These are phyloP conservation scores for Oryza meridionalis DNA, from an alignment of 176 grass and related monocot species.

Conservation along the genomic window DNA sequence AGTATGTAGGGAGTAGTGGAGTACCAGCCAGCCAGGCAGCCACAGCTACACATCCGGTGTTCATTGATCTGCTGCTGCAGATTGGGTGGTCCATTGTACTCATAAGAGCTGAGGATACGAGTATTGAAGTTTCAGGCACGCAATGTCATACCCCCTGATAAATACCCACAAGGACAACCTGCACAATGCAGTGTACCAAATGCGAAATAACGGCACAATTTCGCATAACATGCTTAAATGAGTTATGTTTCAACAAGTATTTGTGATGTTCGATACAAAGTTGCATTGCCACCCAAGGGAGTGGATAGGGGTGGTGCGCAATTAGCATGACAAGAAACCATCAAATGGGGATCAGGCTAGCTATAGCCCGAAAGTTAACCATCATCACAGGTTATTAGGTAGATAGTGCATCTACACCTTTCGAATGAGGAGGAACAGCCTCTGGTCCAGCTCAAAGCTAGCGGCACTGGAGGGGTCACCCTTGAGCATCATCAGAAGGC, in stretches of 20 bases:
- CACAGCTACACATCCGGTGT: conserved; percentile 25
- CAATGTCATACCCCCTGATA: background rate
- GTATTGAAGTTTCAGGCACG: background rate
- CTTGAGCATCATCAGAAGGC: conserved; percentile 62
- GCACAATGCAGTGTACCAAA: background rate
- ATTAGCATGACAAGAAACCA: background rate
- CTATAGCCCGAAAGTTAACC: background rate
- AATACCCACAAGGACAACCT: background rate
- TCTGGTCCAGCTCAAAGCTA: conserved; percentile 63
- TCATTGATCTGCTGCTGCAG: conserved; percentile 31
- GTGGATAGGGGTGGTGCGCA: background rate
- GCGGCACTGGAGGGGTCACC: conserved; percentile 46
- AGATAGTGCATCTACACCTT: conserved; percentile 39
- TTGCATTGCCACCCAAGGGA: background rate
- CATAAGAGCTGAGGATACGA: background rate
- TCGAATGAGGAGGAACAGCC: conserved; percentile 62
- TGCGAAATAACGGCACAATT: background rate
- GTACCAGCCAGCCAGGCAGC: background rate
- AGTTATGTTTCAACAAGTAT: background rate
- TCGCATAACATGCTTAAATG: background rate
- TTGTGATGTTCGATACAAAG: background rate
- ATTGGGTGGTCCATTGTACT: conserved; percentile 41
- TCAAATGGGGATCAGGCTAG: background rate
- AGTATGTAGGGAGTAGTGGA: conserved; percentile 25
- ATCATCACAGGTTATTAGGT: background rate